phyloP scores from a whole-genome alignment of 2,329 filamentous ascomycete species.

The Colletotrichum horii region DNA sequence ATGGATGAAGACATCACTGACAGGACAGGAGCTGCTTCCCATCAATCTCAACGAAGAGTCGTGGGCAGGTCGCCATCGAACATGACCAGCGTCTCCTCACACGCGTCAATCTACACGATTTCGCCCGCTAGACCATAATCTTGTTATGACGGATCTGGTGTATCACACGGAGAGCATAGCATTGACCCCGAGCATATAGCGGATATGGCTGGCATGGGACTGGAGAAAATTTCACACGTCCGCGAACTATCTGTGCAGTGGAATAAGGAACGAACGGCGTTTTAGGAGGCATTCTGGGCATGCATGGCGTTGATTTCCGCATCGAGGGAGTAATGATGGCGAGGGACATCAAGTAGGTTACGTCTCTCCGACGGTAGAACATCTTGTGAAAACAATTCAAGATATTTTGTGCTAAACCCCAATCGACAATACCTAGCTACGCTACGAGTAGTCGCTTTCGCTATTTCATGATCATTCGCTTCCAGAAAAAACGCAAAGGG shows the following conservation, averaged over 20 bases:
- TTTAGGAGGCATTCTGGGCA: no score
- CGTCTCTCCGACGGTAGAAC: neutral
- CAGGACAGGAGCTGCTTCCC: neutral
- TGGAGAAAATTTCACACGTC: no score
- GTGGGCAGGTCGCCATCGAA: neutral
- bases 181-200: neutral
- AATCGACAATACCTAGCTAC: constrained; percentile 4
- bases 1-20: neutral
- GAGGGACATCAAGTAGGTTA: neutral
- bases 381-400: neutral
- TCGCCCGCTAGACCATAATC: neutral
- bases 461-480: constrained; percentile 20
- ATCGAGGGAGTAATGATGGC: no score
- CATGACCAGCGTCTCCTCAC: neutral
- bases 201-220: neutral
- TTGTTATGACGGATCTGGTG: neutral
- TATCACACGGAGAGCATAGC: neutral
- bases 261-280: no score
- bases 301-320: no score
- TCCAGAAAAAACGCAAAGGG: neutral
- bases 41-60: neutral
- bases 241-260: no score
- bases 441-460: constrained; percentile 8
- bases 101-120: neutral
- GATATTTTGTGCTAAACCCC: neutral